These are phyloP conservation scores for Omphalotus olearius DNA, from an alignment of 1,284 basidiomycete species.

Conservation along the genomic window DNA sequence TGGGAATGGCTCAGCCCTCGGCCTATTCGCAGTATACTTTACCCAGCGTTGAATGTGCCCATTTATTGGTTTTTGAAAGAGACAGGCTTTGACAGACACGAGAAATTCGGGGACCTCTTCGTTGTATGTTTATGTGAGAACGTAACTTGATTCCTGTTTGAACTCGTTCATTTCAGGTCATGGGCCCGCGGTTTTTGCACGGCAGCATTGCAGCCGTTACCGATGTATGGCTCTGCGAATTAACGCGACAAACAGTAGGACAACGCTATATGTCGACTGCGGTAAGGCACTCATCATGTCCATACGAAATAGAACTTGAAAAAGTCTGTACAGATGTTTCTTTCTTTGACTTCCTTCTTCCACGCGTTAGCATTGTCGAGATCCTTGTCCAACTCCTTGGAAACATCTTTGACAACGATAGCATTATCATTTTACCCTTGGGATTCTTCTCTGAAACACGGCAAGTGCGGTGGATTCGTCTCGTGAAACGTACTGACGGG, in stretches of 20 bases:
- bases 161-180: conserved; percentile 39
- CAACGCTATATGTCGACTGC: conserved; percentile 54
- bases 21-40: conserved; percentile 72
- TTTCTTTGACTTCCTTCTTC: conserved; percentile 87
- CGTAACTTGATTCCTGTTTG: neutral
- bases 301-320: neutral
- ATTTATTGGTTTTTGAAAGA: conserved; percentile 70
- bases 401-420: conserved; percentile 80
- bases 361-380: conserved; percentile 82
- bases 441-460: conserved; percentile 33
- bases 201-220: conserved; percentile 78
- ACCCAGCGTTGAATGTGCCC: conserved; percentile 75
- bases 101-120: conserved; percentile 35
- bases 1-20: conserved; percentile 89
- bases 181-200: conserved; percentile 75
- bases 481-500: neutral
- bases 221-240: conserved; percentile 69
- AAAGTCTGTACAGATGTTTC: conserved; percentile 52
- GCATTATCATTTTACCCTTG: conserved; percentile 83
- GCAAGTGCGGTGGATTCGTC: neutral
- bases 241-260: conserved; percentile 63
- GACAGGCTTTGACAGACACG: conserved; percentile 42
- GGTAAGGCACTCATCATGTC: conserved; percentile 42
- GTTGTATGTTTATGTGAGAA: conserved; percentile 39
- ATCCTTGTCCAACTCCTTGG: conserved; percentile 90